Evolutionary conservation across 768 basidiomycete genomes (phyloP), one percentile per base, ranked within the genome.

Genomic region (Lentinula boryana): DNA sequence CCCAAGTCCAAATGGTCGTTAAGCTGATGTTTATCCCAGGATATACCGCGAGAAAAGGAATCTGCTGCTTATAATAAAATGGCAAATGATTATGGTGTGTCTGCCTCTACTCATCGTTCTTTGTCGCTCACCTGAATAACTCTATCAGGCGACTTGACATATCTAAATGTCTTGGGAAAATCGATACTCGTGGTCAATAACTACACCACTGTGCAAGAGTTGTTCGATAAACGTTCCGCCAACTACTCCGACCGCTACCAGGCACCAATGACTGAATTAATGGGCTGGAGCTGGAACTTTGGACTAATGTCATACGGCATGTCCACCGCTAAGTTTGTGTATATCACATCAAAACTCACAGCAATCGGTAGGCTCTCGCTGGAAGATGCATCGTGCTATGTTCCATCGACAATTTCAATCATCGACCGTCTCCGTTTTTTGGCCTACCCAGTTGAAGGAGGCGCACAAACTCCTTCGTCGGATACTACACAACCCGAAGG

Each of bases 181-280:
- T 76, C 78, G 43, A 67, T 81, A 12, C 69, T 83, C 18, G 75
- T 83, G 40, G 68, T 83, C 51, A 84, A 83, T 65, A 73, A 78
- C 2, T 69, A 75, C n/a, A 65, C 78, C 53, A 70, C 74, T 2
- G 79, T 79, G 4, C 71, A 72, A 50, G 84, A 86, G 31, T 75
- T 86, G 1, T 80, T 87, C 36, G 84, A 85, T 57, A 84, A 80
- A 63, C 74, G 80, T 15, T 82, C 80, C 33, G 65, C 71, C 16
- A 84, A 82, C 53, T 86, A 85, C 63, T 84, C 85, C 5, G 82
- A 84, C 64, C 77, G 82, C 48, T 74, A 70, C 41, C 63, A 75
- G 61, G 70, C 80, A 7, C 71, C 74, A 0, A 83, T 84, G 82
- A 78, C 80, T 60, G 78, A 80, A 23, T 63, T 84, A 80, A 68